Base-by-base conservation (phyloP, 2,329 filamentous ascomycete species). In the Alternaria sp. region DNA sequence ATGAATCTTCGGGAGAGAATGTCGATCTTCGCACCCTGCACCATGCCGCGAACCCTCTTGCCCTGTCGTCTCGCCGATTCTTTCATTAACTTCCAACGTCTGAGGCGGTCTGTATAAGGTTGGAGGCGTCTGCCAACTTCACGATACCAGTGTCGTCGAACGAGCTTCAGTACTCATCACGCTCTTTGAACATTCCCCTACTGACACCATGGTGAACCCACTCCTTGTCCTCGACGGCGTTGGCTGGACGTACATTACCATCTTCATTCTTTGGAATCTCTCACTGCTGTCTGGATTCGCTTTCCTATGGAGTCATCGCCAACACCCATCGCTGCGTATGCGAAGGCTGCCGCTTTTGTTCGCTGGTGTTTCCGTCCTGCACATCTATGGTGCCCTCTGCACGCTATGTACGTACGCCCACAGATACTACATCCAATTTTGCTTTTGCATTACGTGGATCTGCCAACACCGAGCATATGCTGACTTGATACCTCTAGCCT, bases 311-410 rank as follows among this genome's bases (percentile, higher is more conserved):
- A 57, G 13, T 13, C 63, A 76, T 63, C 73, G 76, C 13, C 62
- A 74, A 15, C 64, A 75, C 17, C 76, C 74, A 6, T 76, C 71
- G 9, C 63, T 78, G 3, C 74, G 72, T 3, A 78, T 78, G 61
- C 75, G 76, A 26, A 67, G 70, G 28, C 63, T 78, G 17, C 72
- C 74, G 3, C 49, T 78, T 15, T 45, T 78, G 12, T 74, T 77
- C 25, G 51, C 60, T 12, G 75, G 70, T 26, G 59, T 76, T 11
- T 32, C 65, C 30, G 68, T 67, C 6, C 67, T 78, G 3, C 75
- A 78, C 49, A 53, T 71, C 2, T 78, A 78, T 61, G 76, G 67
- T 17, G 52, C 55, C 13, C 25, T 62, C 12, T 62, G 59, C 55
- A 25, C 66, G 23, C 51, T 76, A 2, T 72, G 70, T 49, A 46